Evolutionary conservation across 2,329 filamentous ascomycete genomes (phyloP), one percentile per base, ranked within the genome.

Genomic region (Aspergillus ochraceoroseus): DNA sequence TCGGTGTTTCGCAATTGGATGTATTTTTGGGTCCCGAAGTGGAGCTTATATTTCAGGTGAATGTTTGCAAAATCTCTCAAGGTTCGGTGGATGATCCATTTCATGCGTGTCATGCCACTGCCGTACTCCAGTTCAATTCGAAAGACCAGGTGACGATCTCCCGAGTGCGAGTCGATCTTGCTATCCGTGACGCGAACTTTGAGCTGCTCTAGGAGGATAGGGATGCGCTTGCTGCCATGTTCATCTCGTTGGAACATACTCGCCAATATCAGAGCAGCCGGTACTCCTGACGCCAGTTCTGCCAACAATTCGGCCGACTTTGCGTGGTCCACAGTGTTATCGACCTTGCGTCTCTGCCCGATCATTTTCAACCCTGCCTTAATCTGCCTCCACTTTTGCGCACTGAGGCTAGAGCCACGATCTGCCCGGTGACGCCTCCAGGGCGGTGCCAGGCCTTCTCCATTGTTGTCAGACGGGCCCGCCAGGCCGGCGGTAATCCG

Each of bases 241-340:
- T 98, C 92, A 55, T 98, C 92, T 42, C 92, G 79, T 67, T 96
- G 92, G 55, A 96, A 92, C 86, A 96, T 95, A 59, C 89, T 95
- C 5, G 92, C 92, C 37, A 98, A 71, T 65, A 98, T 94, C 43
- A 98, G 72, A 13, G 90, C 92, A 15, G 92, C 92, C 3, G 92
- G 92, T 1, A 89, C 87, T 38, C 88, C 92, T 29, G 92, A 94
- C 33, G 92, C 79, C 25, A 98, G 72, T 65, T 98, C 92, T 1
- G 92, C 92, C 78, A 98, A 90, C 32, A 98, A 73, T 63, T 98
- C 92, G 2, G 92, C 88, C 7, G 90, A 96, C 63, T 96, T 98
- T 58, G 85, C 83, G 59, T 92, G 88, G 62, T 98, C 92, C 46
- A 95, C 84, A 30, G 85, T 83, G 40, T 76, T 75, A 46, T 95